Base-by-base conservation (phyloP, 2,329 filamentous ascomycete genomes). In the Conoideocrella luteorostrata region DNA sequence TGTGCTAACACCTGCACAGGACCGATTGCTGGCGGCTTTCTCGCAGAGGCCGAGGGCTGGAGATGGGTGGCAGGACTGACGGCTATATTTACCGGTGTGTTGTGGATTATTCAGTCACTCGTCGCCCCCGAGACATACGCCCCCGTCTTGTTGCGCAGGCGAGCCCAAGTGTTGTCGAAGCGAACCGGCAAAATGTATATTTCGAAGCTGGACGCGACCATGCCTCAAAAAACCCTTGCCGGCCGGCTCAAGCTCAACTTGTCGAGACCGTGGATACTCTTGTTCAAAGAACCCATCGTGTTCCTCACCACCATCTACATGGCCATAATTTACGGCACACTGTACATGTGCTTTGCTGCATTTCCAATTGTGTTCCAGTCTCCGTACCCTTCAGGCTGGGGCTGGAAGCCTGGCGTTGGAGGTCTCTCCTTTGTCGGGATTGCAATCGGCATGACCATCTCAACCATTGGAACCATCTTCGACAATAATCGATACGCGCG, bases 211-310 rank as follows among this genome's bases (percentile, higher is more conserved):
- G 73, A 76, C 37, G 60, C 60, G 15, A 63, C 67, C 15, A 62
- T 67, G 38, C 69, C 70, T 22, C 65, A 61, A 30, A 56, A 66
- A 21, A 64, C 64, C 4, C 52, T 77, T n/a, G 56, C 55, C 7
- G 58, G 70, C 43, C 71, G 75, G 30, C 74, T 84, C 57, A 70
- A 70, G 43, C 70, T 72, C 3, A 72, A 77, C 4, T 66, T 85
- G n/a, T 63, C 71, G 32, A 71, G 82, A 2, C 82, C 82, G 2
- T 83, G 78, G 78, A 62, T 80, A 29, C 65, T 87, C 5, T 69
- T 86, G 2, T 79, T 86, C 66, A 64, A 63, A 41, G 82, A 86
- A 53, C 82, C 82, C 5, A 85, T 86, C 50, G 78, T 85, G 20
- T 58, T 84, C 10, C 65, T 85, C 9, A 68, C 80, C 4, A 76